These are phyloP conservation scores for Bipolaris zeicola DNA, from an alignment of 2,329 filamentous ascomycete genomes.

Conservation along the genomic window DNA sequence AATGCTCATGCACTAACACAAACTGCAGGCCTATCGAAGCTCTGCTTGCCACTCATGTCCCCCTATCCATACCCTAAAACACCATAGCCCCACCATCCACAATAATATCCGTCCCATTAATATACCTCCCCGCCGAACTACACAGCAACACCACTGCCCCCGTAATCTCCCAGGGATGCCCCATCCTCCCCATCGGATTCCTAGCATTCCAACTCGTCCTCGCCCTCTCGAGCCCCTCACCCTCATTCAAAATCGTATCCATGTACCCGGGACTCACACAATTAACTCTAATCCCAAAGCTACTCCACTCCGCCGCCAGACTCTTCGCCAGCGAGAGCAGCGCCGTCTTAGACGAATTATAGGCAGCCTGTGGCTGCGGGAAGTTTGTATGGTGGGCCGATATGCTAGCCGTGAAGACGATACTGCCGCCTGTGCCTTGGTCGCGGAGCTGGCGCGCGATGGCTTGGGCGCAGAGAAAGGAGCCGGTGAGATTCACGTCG, in stretches of 20 bases:
- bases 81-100: slow-evolving; percentile 61
- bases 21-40: too few relatives aligned
- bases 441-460: slow-evolving; percentile 52
- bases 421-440: slow-evolving; percentile 61
- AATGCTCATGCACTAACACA: not conserved
- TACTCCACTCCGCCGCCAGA: slow-evolving; percentile 75
- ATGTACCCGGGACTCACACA: slow-evolving; percentile 76
- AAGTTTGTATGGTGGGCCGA: slow-evolving; percentile 72
- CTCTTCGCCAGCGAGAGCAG: slow-evolving; percentile 67
- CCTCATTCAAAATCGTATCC: slow-evolving; percentile 75
- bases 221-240: slow-evolving; percentile 61
- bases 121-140: slow-evolving; percentile 67
- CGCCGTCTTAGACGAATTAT: slow-evolving; percentile 74
- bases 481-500: slow-evolving; percentile 74
- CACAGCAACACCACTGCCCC: slow-evolving; percentile 66
- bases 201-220: slow-evolving; percentile 62
- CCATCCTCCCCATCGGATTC: slow-evolving; percentile 70
- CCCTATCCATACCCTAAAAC: slow-evolving; percentile 14
- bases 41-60: too few relatives aligned
- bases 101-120: slow-evolving; percentile 70
- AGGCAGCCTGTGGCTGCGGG: slow-evolving; percentile 72
- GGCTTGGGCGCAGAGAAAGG: slow-evolving; percentile 73
- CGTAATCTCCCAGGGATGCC: slow-evolving; percentile 65
- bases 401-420: slow-evolving; percentile 71
- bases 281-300: slow-evolving; percentile 73